Percentiles rank a stretch among this genome's conserved stretches.
Evolutionary conservation across 257 asterid species (phyloP).

Genomic region (Dorcoceras hygrometricum): DNA sequence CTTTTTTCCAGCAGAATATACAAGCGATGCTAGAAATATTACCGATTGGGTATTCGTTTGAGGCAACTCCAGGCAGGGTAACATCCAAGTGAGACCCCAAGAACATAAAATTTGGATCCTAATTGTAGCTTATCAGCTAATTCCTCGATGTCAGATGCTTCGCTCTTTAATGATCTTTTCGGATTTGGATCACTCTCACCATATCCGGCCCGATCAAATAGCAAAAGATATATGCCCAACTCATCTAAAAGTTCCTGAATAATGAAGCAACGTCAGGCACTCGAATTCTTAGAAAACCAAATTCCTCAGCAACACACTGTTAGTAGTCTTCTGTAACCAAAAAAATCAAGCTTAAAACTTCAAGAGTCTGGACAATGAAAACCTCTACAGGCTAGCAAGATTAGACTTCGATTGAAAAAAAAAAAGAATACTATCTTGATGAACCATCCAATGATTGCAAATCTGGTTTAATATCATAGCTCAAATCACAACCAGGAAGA

Average conservation of each 20-base stretch:
- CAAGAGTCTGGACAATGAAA: neutral
- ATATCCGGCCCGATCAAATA: constrained; percentile 89
- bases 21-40: constrained; percentile 2
- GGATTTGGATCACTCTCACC: constrained; percentile 93
- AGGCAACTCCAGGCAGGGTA: constrained; percentile 85
- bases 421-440: neutral
- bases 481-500: neutral
- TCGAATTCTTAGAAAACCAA: constrained; percentile 16
- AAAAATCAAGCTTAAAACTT: neutral
- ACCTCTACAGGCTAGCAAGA: neutral
- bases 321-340: neutral
- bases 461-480: no score
- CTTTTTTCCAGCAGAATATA: constrained; percentile 3
- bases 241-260: constrained; percentile 67
- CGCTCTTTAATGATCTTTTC: constrained; percentile 65
- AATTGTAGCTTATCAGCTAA: constrained; percentile 68
- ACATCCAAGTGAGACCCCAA: constrained; percentile 82
- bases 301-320: neutral
- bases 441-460: neutral
- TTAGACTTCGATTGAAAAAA: neutral
- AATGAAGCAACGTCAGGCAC: constrained; percentile 34
- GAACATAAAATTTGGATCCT: constrained; percentile 64
- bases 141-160: constrained; percentile 83
- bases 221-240: constrained; percentile 55
- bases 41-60: constrained; percentile 69